These are phyloP conservation scores for Saccharomyces hybrid DNA, from an alignment of 1,139 yeast species.

Conservation along the genomic window DNA sequence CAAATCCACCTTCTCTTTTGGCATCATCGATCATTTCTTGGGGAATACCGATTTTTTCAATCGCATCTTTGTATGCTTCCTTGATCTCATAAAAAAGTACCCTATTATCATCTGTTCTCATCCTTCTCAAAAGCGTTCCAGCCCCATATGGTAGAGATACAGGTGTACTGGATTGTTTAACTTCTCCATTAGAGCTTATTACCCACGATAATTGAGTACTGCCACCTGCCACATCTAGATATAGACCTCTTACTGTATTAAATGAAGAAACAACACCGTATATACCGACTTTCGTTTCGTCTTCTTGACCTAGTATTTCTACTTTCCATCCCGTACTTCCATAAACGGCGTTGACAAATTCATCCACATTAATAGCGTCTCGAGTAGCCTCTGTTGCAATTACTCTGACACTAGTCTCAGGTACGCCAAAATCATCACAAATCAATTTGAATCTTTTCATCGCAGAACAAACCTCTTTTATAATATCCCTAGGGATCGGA, in stretches of 20 bases:
- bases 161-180: conserved; percentile 47
- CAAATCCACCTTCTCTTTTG: conserved; percentile 46
- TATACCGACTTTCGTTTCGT: conserved; percentile 57
- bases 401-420: conserved; percentile 48
- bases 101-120: conserved; percentile 41
- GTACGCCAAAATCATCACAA: conserved; percentile 62
- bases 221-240: conserved; percentile 64
- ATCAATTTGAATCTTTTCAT: conserved; percentile 55
- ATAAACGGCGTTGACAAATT: conserved; percentile 45
- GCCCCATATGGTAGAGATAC: conserved; percentile 65
- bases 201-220: conserved; percentile 61
- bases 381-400: conserved; percentile 64
- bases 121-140: conserved; percentile 49
- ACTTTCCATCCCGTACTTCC: conserved; percentile 57
- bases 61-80: conserved; percentile 40
- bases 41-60: conserved; percentile 41
- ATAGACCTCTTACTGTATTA: conserved; percentile 51
- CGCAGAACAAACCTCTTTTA: conserved; percentile 49
- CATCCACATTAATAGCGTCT: conserved; percentile 52
- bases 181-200: conserved; percentile 44
- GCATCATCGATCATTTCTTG: conserved; percentile 40
- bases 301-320: conserved; percentile 46
- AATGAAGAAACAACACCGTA: conserved; percentile 65
- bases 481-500: conserved; percentile 49
- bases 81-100: conserved; percentile 42